Conservation (phyloP, 768 basidiomycete species). For the Serendipita vermifera region DNA sequence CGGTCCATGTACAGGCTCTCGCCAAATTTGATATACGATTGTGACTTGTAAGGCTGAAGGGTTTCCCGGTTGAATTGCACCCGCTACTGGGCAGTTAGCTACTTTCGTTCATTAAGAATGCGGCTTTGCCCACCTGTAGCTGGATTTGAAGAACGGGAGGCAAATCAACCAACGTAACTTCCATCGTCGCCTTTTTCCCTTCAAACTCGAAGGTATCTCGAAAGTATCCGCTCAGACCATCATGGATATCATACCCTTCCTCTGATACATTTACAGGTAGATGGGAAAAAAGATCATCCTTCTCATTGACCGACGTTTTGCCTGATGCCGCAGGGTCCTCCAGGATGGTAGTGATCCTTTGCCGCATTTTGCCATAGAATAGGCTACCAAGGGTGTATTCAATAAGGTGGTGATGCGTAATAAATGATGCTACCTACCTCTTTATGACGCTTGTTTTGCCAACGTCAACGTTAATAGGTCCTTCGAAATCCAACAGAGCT, state of each 20-base stretch:
- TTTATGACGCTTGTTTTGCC: constrained; percentile 72
- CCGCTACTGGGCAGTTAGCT: constrained; percentile 35
- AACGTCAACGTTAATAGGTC: constrained; percentile 29
- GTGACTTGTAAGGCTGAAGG: constrained; percentile 86
- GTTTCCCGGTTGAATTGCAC: constrained; percentile 92
- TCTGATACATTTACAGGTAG: constrained; percentile 78
- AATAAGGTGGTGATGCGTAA: neutral
- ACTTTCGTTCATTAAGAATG: neutral
- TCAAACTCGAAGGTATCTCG: constrained; percentile 80
- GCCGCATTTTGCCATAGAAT: constrained; percentile 82
- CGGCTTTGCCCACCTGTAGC: constrained; percentile 52
- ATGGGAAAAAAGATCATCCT: constrained; percentile 87
- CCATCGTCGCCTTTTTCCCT: constrained; percentile 76
- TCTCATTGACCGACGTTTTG: constrained; percentile 51
- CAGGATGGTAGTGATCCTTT: constrained; percentile 32
- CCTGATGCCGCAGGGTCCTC: constrained; percentile 30
- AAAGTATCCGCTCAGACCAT: constrained; percentile 84
- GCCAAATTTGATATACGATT: constrained; percentile 84
- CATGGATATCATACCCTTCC: constrained; percentile 83
- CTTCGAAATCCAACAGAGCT: constrained; percentile 62
- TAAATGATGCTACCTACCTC: too few relatives aligned
- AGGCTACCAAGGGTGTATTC: constrained; percentile 31
- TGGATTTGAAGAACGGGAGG: constrained; percentile 92
- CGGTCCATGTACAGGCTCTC: constrained; percentile 85
- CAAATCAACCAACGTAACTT: constrained; percentile 69